A percentile compares a stretch with the other conserved stretches of the same genome.
phyloP scores from a whole-genome alignment of 768 basidiomycete genomes.

The Amanita subjunquillea region DNA sequence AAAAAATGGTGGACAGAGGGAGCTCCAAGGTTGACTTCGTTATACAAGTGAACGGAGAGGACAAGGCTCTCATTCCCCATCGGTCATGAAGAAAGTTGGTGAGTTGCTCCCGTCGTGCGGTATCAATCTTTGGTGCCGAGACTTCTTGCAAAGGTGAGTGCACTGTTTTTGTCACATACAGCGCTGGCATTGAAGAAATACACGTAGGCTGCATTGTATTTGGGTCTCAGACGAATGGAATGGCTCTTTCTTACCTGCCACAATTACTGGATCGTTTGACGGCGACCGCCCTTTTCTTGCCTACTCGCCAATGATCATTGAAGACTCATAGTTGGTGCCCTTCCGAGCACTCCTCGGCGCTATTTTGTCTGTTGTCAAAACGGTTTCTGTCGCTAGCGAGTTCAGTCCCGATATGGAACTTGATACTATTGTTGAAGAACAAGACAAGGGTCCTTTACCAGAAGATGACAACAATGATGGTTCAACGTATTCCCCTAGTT shows the following conservation, averaged over 20 bases:
- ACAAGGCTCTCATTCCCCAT: slow-evolving; percentile 8
- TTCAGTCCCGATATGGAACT: slow-evolving; percentile 12
- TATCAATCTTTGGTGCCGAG: slow-evolving; percentile 6
- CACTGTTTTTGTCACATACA: slow-evolving; percentile 7
- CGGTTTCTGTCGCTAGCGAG: slow-evolving; percentile 6
- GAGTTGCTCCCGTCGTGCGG: slow-evolving; percentile 3
- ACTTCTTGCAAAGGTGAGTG: slow-evolving; percentile 7
- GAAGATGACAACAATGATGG: slow-evolving; percentile 9
- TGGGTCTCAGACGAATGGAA: slow-evolving; percentile 12
- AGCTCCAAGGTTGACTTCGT: slow-evolving; percentile 10
- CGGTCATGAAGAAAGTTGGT: slow-evolving; percentile 7
- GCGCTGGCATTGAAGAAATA: neutral
- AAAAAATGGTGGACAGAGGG: slow-evolving; percentile 7
- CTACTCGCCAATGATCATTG: slow-evolving; percentile 13
- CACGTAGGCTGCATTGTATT: slow-evolving; percentile 10
- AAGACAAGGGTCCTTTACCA: slow-evolving; percentile 9
- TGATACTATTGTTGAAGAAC: slow-evolving; percentile 11
- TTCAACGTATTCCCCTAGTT: slow-evolving; percentile 9
- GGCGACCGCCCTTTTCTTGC: slow-evolving; percentile 11
- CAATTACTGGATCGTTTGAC: slow-evolving; percentile 14
- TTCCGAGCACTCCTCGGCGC: slow-evolving; percentile 12
- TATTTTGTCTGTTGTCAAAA: slow-evolving; percentile 11
- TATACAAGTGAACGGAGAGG: slow-evolving; percentile 7
- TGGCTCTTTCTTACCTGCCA: slow-evolving; percentile 13
- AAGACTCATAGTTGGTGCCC: slow-evolving; percentile 12